Evolutionary conservation across 495 filamentous ascomycete species (phyloP).

Genomic region (Aspergillus sparsus): DNA sequence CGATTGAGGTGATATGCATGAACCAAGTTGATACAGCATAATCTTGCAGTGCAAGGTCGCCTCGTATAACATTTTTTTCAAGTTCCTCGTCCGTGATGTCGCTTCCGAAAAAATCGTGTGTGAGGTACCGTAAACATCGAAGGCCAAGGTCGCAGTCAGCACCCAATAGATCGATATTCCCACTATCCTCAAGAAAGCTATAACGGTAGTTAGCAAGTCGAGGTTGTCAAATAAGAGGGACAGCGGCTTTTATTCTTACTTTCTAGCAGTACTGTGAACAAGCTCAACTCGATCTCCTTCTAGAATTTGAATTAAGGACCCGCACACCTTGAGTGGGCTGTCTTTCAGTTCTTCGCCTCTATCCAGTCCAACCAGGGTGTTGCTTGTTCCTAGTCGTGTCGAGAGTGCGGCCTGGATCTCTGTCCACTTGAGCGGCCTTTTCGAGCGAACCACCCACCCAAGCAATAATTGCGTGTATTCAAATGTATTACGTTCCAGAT

Average conservation of each 20-base stretch:
- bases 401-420: slow-evolving; percentile 13
- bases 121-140: slow-evolving; percentile 16
- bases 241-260: neutral
- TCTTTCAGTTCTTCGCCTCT: slow-evolving; percentile 2
- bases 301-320: slow-evolving; percentile 16
- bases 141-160: slow-evolving; percentile 18
- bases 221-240: neutral
- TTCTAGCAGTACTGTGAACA: slow-evolving; percentile 17
- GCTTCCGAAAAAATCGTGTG: slow-evolving; percentile 2
- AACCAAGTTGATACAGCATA: slow-evolving; percentile 13
- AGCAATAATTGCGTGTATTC: slow-evolving; percentile 13
- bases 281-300: slow-evolving; percentile 17
- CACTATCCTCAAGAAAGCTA: slow-evolving; percentile 1
- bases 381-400: neutral
- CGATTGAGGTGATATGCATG: slow-evolving; percentile 7
- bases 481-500: neutral
- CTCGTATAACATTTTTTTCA: neutral
- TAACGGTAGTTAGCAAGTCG: neutral
- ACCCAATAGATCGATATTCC: slow-evolving; percentile 7
- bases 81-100: neutral
- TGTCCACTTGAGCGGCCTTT: slow-evolving; percentile 15
- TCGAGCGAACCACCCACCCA: slow-evolving; percentile 16
- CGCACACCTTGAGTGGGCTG: slow-evolving; percentile 9
- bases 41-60: slow-evolving; percentile 13
- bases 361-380: neutral